Base-by-base conservation (phyloP, 768 basidiomycete species). In the Pholiota molesta region DNA sequence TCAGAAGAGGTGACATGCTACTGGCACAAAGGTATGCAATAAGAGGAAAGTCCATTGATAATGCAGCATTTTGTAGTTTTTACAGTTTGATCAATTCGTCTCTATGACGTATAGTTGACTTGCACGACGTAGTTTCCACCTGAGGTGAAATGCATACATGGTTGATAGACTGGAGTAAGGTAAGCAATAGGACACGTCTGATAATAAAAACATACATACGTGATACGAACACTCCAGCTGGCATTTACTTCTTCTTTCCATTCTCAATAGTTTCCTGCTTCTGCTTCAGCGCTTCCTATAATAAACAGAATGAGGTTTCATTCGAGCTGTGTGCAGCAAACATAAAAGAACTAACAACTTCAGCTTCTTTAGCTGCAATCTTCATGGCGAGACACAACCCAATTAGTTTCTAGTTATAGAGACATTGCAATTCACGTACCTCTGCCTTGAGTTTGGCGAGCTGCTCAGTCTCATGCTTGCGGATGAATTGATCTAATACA, bases 401-500 rank as follows among this genome's bases (percentile, higher is more conserved):
- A 45, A 33, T 9, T 28, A 56, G 33, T 19, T 19, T 1, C 55
- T 26, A 5, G 21, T 19, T 23, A 6, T 49, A 4, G 47, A 49
- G 19, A 29, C 9, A 28, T n/a, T n/a, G 7, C 40, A 51, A 29
- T 35, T n/a, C 52, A 23, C 52, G 23, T 60, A 89, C 90, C 79
- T 83, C 66, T 16, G 73, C 76, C 75, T 71, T 83, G 72, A 92
- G 71, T 74, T 90, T 90, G 68, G 78, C 74, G 44, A 92, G 69
- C 58, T 85, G 79, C 66, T 81, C 83, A 13, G 73, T 68, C 61
- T 91, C 90, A 59, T 86, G 86, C 62, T 77, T 72, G 59, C 82
- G 86, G 52, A 82, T 78, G 65, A 86, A 91, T 75, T 90, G 82
- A 61, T 90, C 90, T 92, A 58, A 13, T 40, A 37, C 35, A 52